Base-by-base conservation (phyloP, 1,284 basidiomycete species). In the Moesziomyces sp. region DNA sequence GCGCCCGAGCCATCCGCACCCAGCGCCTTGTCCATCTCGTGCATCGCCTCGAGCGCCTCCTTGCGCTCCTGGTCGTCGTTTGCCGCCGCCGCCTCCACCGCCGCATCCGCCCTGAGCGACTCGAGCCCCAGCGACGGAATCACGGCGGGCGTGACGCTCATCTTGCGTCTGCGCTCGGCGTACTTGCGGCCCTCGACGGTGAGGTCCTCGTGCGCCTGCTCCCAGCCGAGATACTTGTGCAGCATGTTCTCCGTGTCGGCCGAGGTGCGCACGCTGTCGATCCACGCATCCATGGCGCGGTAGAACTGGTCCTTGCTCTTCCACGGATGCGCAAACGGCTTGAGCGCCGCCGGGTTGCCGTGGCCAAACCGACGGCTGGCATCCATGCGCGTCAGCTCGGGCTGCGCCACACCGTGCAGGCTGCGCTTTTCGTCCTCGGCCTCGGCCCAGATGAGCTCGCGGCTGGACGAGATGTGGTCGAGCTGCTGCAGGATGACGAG, bases 381-480 rank as follows among this genome's bases (percentile, higher is more conserved):
- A 35, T 74, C 74, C 54, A 60, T 55, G 7, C 24, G 35, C 16
- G 45, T 5, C 38, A 66, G 16, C 26, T 59, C 56, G 5, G 51
- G 40, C 24, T 61, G 66, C 16, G 63, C 34, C 6, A 21, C 21
- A 5, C 53, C 59, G n/a, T 61, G 61, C 13, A 69, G 19, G 19
- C 58, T 52, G 43, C 64, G 46, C 52, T 77, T 79, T 49, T 79
- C 77, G 16, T 61, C 70, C 38, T 79, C 76, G 8, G 74, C 62
- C 43, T 80, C 78, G n/a, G 62, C 51, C 79, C 79, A 80, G n/a
- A 79, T 23, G 16, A 77, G 52, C 28, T 70, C 70, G 18, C 75
- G 64, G 18, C 44, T 53, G 16, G 70, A 66, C 14, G 52, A 61
- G 42, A 71, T 50, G 11, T 47, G 48, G 16, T 56, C 55, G 14